Evolutionary conservation across 2,329 filamentous ascomycete species (phyloP).

Genomic region (Hypoxylon sp.): DNA sequence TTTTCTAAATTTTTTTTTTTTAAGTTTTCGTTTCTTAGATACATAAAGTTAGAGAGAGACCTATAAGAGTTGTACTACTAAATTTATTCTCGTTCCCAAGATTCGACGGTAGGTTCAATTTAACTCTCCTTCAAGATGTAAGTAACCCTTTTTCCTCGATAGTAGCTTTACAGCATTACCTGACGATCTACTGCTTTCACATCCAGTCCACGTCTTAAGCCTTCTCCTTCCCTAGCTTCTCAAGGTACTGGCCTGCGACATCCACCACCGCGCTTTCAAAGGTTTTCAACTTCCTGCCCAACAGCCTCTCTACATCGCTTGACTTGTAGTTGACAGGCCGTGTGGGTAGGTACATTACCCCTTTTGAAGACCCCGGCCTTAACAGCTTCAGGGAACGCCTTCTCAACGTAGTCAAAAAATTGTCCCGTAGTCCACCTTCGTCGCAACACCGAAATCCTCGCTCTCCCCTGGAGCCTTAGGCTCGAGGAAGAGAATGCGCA

Average conservation of each 20-base stretch:
- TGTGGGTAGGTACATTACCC: conserved; percentile 41
- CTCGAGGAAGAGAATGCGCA: conserved; percentile 44
- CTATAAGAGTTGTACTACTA: no score
- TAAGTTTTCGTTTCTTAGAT: no score
- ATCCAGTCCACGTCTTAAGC: neutral
- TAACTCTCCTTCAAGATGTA: no score
- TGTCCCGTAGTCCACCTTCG: conserved; percentile 43
- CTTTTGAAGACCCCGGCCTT: conserved; percentile 47
- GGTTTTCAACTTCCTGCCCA: conserved; percentile 39
- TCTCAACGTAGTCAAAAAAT: conserved; percentile 48
- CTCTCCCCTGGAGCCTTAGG: conserved; percentile 12
- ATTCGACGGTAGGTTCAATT: no score
- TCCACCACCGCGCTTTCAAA: conserved; percentile 46
- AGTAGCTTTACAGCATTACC: no score
- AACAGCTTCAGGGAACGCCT: conserved; percentile 48
- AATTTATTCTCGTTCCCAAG: no score
- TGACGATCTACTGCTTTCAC: no score
- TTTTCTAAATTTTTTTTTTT: neutral
- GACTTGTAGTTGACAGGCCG: conserved; percentile 44
- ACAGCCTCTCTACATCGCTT: conserved; percentile 33
- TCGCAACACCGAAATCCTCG: conserved; percentile 44
- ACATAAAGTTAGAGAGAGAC: no score
- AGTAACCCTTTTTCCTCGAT: no score
- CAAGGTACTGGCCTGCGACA: conserved; percentile 49
- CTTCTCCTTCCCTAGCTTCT: conserved; percentile 35